Base-by-base conservation (phyloP, 1,284 basidiomycete genomes). In the Ustilago esculenta region DNA sequence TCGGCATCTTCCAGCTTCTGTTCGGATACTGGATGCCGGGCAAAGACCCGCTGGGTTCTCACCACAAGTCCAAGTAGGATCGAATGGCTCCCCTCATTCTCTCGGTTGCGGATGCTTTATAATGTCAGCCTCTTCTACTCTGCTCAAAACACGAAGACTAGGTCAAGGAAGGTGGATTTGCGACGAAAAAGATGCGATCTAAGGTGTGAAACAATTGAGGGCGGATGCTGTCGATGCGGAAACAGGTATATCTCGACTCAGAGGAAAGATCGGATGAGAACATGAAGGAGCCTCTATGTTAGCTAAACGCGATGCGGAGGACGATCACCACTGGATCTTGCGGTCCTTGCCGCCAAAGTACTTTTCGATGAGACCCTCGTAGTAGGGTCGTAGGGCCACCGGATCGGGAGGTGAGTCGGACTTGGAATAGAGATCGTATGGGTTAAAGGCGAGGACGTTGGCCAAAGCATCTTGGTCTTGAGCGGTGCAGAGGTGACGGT, bases 351-450 rank as follows among this genome's bases (percentile, higher is more conserved):
- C 48, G 21, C 61, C 61, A 51, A 95, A 93, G 85, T 88, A 94
- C 82, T 92, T 92, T 25, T 86, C 86, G 78, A 94, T 93, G 24
- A 94, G 84, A 5, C 84, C 83, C 77, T 90, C 85, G 82, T 94
- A 94, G 83, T 95, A 94, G 11, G 91, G 90, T 67, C 88, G 87
- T 25, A 94, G 85, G 72, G 86, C 85, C 41, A 85, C 87, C 11
- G 86, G 84, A 59, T 88, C 83, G 55, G 89, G 87, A 10, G 87
- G 87, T 25, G 87, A 86, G 79, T 94, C 91, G 77, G 86, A 88
- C 84, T 94, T 94, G 85, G 89, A 91, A 85, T 94, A 94, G 4
- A 94, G 86, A 79, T 94, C 92, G 83, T 94, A 94, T 0, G 92
- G 90, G 83, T 92, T 92, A 86, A 92, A 92, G 0, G 88, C 89